Percentiles rank a stretch among this genome's conserved stretches.
Conservation (phyloP, 2,329 filamentous ascomycete genomes). For the Stachybotrys elegans region DNA sequence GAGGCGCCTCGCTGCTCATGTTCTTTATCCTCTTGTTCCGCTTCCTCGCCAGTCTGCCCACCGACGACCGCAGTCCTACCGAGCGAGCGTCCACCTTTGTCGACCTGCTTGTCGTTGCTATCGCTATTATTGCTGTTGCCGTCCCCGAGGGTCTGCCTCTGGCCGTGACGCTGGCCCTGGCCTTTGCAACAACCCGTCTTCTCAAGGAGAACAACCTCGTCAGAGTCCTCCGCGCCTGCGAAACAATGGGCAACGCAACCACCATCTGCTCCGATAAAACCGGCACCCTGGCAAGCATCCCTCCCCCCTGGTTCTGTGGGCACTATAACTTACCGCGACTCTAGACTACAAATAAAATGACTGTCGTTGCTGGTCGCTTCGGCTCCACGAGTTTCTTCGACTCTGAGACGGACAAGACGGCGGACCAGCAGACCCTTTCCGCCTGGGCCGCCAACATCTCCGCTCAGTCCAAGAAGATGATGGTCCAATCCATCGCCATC, state of each 20-base stretch:
- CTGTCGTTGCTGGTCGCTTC: conserved; percentile 15
- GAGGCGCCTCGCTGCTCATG: conserved; percentile 62
- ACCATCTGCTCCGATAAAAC: conserved; percentile 66
- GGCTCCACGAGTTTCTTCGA: conserved; percentile 14
- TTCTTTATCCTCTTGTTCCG: conserved; percentile 74
- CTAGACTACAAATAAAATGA: conserved; percentile 23
- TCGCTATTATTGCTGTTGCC: conserved; percentile 60
- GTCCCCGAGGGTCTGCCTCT: conserved; percentile 61
- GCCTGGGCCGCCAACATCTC: background rate
- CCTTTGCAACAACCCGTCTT: conserved; percentile 63
- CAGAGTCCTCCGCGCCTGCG: conserved; percentile 59
- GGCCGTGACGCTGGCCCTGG: conserved; percentile 60
- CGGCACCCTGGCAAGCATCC: conserved; percentile 20
- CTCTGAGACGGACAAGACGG: conserved; percentile 2
- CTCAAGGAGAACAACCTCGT: conserved; percentile 65
- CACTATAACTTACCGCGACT: too few relatives aligned
- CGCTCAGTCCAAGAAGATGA: conserved; percentile 22
- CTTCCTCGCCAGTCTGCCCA: conserved; percentile 59
- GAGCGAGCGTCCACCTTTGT: conserved; percentile 54
- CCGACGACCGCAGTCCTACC: conserved; percentile 37
- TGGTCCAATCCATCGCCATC: conserved; percentile 42
- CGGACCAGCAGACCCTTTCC: background rate
- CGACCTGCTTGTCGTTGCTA: conserved; percentile 58
- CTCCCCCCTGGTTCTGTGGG: too few relatives aligned
- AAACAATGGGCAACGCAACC: conserved; percentile 66